These are phyloP conservation scores for Claviceps spartinae DNA, from an alignment of 2,329 filamentous ascomycete genomes.

Conservation along the genomic window DNA sequence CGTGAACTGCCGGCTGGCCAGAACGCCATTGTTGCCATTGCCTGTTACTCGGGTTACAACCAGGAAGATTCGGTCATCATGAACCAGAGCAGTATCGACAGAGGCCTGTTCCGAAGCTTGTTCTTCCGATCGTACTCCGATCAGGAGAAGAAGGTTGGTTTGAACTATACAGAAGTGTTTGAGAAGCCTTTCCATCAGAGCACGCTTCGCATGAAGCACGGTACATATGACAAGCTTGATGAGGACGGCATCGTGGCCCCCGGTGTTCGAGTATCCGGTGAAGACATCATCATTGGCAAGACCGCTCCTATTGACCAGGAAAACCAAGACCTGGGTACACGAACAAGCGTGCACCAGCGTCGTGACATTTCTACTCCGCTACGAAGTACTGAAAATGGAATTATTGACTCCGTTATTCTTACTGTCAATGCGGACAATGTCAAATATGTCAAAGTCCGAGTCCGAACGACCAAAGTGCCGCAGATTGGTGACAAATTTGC, in stretches of 20 bases:
- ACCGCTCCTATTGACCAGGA: constrained; percentile 90
- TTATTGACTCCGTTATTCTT: constrained; percentile 83
- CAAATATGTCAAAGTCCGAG: constrained; percentile 93
- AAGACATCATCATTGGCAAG: constrained; percentile 98
- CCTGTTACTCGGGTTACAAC: constrained; percentile 96
- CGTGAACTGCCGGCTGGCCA: constrained; percentile 91
- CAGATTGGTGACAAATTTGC: constrained; percentile 99
- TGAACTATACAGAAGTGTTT: constrained; percentile 84
- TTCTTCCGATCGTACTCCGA: constrained; percentile 98
- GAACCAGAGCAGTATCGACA: constrained; percentile 98
- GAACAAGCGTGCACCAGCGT: constrained; percentile 81
- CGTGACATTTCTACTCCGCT: constrained; percentile 92
- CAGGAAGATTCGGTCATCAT: constrained; percentile 99
- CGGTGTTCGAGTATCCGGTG: constrained; percentile 86
- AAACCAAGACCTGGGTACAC: constrained; percentile 82
- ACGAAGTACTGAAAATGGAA: constrained; percentile 90
- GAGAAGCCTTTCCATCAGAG: constrained; percentile 86
- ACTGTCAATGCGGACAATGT: constrained; percentile 92
- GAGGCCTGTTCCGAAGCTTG: constrained; percentile 89
- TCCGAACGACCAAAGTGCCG: constrained; percentile 92
- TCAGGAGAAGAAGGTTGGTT: constrained; percentile 88
- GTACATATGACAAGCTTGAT: constrained; percentile 94
- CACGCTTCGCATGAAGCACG: constrained; percentile 84
- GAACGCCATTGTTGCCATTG: constrained; percentile 96
- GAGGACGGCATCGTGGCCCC: constrained; percentile 91